phyloP scores from a whole-genome alignment of 805 yeast species.

The Komagataella ulmi region DNA sequence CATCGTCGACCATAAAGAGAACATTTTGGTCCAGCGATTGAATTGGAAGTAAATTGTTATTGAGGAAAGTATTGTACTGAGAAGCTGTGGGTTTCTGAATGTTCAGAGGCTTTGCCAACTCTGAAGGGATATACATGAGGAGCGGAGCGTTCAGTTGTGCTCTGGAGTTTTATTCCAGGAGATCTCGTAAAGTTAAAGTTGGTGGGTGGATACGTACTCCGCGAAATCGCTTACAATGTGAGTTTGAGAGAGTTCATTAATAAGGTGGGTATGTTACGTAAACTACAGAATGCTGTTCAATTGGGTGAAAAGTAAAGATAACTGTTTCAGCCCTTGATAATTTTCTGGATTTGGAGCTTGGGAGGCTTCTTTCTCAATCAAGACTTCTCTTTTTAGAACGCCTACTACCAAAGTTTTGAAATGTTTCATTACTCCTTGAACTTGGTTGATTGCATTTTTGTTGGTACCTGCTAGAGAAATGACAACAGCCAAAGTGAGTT shows the following conservation, averaged over 20 bases:
- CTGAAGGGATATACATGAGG: slow-evolving; percentile 20
- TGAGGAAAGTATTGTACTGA: slow-evolving; percentile 15
- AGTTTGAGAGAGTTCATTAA: background rate
- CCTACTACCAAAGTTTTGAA: slow-evolving; percentile 47
- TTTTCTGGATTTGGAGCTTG: slow-evolving; percentile 6
- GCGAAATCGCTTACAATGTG: background rate
- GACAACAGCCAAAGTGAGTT: slow-evolving; percentile 50
- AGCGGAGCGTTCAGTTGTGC: background rate
- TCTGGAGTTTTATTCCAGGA: background rate
- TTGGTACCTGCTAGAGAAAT: slow-evolving; percentile 73
- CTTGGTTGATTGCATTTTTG: slow-evolving; percentile 39
- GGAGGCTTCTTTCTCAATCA: slow-evolving; percentile 6
- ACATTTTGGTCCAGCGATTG: slow-evolving; percentile 21
- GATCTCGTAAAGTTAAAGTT: background rate
- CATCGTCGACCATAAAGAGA: slow-evolving; percentile 13
- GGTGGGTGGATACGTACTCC: background rate
- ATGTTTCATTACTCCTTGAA: slow-evolving; percentile 33
- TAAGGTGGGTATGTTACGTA: background rate
- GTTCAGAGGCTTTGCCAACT: slow-evolving; percentile 10
- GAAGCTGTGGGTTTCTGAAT: slow-evolving; percentile 10
- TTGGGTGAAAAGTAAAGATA: slow-evolving; percentile 15
- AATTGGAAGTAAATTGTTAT: slow-evolving; percentile 17
- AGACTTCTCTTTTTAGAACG: slow-evolving; percentile 18
- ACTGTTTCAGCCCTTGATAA: slow-evolving; percentile 6
- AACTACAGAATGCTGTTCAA: slow-evolving; percentile 11